These are phyloP conservation scores for Malus hybrid DNA, from an alignment of 331 rosid species.

Conservation along the genomic window DNA sequence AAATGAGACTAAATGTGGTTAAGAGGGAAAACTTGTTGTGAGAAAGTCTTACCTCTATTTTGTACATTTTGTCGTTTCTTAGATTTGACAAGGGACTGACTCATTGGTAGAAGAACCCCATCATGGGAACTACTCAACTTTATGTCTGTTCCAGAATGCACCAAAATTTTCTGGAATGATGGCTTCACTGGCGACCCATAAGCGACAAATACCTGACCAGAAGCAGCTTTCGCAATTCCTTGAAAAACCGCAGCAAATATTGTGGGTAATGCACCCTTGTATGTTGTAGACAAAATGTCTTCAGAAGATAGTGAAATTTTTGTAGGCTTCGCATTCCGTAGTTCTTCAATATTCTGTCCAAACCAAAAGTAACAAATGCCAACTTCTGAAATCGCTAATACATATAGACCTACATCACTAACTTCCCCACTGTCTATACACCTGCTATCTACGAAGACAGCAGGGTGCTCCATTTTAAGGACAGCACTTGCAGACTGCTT, in stretches of 20 bases:
- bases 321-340: conserved; percentile 55
- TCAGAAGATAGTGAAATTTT: conserved; percentile 61
- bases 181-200: conserved; percentile 76
- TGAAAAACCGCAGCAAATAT: conserved; percentile 76
- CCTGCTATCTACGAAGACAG: conserved; percentile 71
- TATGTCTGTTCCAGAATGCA: conserved; percentile 64
- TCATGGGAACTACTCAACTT: conserved; percentile 57
- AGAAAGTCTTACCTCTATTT: conserved; percentile 40
- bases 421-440: conserved; percentile 32
- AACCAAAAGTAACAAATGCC: conserved; percentile 85
- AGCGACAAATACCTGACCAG: conserved; percentile 67
- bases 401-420: conserved; percentile 41
- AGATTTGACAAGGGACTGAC: conserved; percentile 46
- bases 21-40: background rate
- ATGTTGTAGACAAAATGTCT: conserved; percentile 38
- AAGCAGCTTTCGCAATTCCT: conserved; percentile 43
- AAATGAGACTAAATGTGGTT: background rate
- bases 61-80: conserved; percentile 47
- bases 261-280: conserved; percentile 53
- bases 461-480: conserved; percentile 93
- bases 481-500: conserved; percentile 74
- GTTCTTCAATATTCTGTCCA: conserved; percentile 59
- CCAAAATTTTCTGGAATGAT: conserved; percentile 59
- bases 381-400: conserved; percentile 86
- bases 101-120: conserved; percentile 75